Conservation (phyloP, 352 stramenopile species). For the Peronospora destructor region DNA sequence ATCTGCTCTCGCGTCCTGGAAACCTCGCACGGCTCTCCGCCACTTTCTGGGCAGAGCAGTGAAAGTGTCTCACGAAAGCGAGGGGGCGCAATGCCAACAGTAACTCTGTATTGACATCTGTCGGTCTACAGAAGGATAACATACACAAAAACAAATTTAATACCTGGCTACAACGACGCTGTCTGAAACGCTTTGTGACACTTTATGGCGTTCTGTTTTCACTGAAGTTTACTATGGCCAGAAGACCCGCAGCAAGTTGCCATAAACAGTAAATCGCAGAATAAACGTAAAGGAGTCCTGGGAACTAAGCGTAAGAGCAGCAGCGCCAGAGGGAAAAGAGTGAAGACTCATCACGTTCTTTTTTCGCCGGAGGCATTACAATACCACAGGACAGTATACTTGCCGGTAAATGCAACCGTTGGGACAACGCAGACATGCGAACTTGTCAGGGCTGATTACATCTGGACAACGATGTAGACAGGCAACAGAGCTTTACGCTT, state of each 20-base stretch:
- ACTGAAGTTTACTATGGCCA: conserved; percentile 25
- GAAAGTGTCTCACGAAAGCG: conserved; percentile 30
- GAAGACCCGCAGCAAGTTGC: neutral
- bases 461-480: neutral
- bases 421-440: conserved; percentile 2
- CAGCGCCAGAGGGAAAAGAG: conserved; percentile 1
- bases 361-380: conserved; percentile 18
- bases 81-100: conserved; percentile 12
- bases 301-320: neutral
- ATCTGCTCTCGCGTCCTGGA: conserved; percentile 13
- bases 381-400: conserved; percentile 2
- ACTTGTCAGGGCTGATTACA: neutral
- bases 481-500: conserved; percentile 5
- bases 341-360: conserved; percentile 2
- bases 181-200: conserved; percentile 26
- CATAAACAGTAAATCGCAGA: neutral
- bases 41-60: conserved; percentile 23
- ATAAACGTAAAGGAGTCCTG: neutral
- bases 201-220: conserved; percentile 18
- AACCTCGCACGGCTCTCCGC: conserved; percentile 25
- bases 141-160: neutral
- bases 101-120: neutral
- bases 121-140: neutral
- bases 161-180: conserved; percentile 9
- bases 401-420: neutral